These are phyloP conservation scores for Pleurostoma richardsiae DNA, from an alignment of 2,329 filamentous ascomycete genomes.

Conservation along the genomic window DNA sequence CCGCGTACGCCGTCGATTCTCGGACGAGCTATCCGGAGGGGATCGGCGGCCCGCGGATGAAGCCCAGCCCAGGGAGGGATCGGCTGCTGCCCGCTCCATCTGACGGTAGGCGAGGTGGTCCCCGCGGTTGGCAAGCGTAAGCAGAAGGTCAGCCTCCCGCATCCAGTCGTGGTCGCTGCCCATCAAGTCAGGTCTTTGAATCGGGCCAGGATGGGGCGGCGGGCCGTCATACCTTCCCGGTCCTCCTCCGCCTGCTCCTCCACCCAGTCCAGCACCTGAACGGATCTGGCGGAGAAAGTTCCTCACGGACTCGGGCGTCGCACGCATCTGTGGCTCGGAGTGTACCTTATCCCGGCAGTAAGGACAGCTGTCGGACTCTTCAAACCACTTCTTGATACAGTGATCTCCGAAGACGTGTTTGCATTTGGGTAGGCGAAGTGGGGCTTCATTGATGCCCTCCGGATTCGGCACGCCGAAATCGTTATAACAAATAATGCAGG, in stretches of 20 bases:
- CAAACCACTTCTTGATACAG: conserved; percentile 62
- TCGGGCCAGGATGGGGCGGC: not conserved
- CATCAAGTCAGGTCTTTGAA: not conserved
- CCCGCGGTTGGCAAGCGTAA: conserved; percentile 1
- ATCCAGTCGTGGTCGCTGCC: not conserved
- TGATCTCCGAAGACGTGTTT: conserved; percentile 60
- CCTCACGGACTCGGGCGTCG: conserved; percentile 14
- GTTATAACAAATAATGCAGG: conserved; percentile 61
- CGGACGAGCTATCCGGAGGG: conserved; percentile 18
- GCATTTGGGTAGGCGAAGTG: conserved; percentile 55
- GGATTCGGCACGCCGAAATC: conserved; percentile 52
- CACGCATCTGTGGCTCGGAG: conserved; percentile 32
- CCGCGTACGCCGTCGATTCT: conserved; percentile 21
- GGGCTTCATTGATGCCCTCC: conserved; percentile 52
- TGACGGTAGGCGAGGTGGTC: not conserved
- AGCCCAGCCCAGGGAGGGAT: not conserved
- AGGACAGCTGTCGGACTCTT: conserved; percentile 57
- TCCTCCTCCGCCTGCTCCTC: too few species aligned
- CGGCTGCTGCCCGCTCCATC: conserved; percentile 1
- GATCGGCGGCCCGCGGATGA: conserved; percentile 12
- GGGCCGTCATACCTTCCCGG: not conserved
- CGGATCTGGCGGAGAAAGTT: conserved; percentile 19
- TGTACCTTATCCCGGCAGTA: conserved; percentile 60
- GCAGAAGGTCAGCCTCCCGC: conserved; percentile 1
- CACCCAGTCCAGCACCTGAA: too few species aligned